Conservation (phyloP, 768 basidiomycete genomes). For the Rhizopogon vulgaris region DNA sequence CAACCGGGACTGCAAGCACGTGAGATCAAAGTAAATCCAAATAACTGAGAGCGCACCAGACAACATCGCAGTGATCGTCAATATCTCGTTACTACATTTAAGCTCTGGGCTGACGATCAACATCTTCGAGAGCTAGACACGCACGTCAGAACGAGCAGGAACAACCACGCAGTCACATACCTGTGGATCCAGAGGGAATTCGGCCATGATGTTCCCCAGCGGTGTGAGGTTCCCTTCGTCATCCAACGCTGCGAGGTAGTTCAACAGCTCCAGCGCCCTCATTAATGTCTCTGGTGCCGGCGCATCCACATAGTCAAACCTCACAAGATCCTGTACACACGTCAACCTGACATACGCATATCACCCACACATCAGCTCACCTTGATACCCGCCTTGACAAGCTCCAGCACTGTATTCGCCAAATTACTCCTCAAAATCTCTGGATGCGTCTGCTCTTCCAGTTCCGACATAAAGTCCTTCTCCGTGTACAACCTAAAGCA, state of each 20-base stretch:
- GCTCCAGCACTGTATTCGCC: conserved; percentile 87
- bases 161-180: conserved; percentile 29
- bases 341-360: not conserved
- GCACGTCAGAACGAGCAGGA: not conserved
- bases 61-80: conserved; percentile 95
- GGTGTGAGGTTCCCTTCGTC: conserved; percentile 89
- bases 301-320: conserved; percentile 86
- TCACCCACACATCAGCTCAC: conserved; percentile 25
- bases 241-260: conserved; percentile 88
- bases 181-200: conserved; percentile 98
- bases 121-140: conserved; percentile 72
- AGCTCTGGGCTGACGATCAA: conserved; percentile 93
- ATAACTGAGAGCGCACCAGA: conserved; percentile 50
- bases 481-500: conserved; percentile 97
- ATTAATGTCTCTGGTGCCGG: conserved; percentile 96
- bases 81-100: conserved; percentile 90
- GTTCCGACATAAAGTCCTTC: conserved; percentile 91
- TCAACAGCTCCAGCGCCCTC: conserved; percentile 91
- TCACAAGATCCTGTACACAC: conserved; percentile 58
- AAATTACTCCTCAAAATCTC: conserved; percentile 93
- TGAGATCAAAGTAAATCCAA: not conserved
- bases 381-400: conserved; percentile 93
- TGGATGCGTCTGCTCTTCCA: conserved; percentile 96
- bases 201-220: conserved; percentile 89
- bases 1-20: conserved; percentile 57